Base-by-base conservation (phyloP, 176 grass and related monocot species). In the Pontederia paniculata region DNA sequence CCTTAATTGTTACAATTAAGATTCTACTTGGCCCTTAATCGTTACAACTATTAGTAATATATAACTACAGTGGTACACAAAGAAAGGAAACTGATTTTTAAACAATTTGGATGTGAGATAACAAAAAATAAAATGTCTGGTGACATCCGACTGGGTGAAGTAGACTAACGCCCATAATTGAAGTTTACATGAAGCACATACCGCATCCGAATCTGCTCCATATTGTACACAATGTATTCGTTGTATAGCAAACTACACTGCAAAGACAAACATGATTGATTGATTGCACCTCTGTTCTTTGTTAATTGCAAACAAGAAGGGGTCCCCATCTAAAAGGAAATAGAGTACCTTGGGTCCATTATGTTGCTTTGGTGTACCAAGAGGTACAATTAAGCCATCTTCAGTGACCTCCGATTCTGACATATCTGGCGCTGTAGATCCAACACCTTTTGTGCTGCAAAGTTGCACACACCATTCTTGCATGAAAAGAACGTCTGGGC, bases 191-290 rank as follows among this genome's bases (percentile, higher is more conserved):
- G 82, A 47, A 96, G 46, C 23, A 87, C 67, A 48, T 89, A 96
- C 17, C 76, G 63, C 91, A 96, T 96, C 69, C 73, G 83, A 76
- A 96, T 87, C 82, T 96, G 86, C 70, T 96, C 79, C 52, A 87
- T 48, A 22, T 86, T 86, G 51, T 96, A 96, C 46, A 96, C 90
- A 17, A 96, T 89, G 62, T 87, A 96, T 48, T 96, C 90, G 0
- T 96, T 96, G 71, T 96, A 96, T 52, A 78, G 76, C 82, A 96
- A 86, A 48, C 73, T 65, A 73, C 85, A 82, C 90, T 96, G 85
- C 70, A 83, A 79, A 58, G 67, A 71, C 52, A 65, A 14, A 18
- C 19, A 61, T 8, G 16, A 49, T 15, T 4, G 13, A 16, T 21
- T 43, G 9, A 7, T 12, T 45, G 9, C 10, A 10, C 54, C 37